Base-by-base conservation (phyloP, 2,329 filamentous ascomycete genomes). In the Dothideomycetidae sp. region DNA sequence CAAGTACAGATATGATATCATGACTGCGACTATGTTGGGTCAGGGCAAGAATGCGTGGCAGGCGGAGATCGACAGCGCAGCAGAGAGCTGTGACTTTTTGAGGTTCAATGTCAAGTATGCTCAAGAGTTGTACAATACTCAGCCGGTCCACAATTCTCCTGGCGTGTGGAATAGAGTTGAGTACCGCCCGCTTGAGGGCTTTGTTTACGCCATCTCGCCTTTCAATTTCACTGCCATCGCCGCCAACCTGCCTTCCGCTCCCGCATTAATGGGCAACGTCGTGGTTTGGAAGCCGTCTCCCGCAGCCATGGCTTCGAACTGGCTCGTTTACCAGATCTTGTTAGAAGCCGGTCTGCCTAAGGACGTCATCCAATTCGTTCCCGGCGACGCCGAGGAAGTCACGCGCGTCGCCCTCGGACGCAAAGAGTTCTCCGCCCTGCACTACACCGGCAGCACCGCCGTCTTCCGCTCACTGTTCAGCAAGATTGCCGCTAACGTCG, bases 11-110 rank as follows among this genome's bases (percentile, higher is more conserved):
- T 94, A 93, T 62, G 84, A 94, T 40, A 74, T 98, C 50, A 93
- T 96, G 81, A 88, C 90, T 5, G 75, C 84, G 31, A 94, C 90
- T 10, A 93, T 96, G 75, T 68, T 93, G 19, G 90, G 88, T 43
- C 88, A 98, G 63, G 88, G 90, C 52, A 96, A 96, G 73, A 96
- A 94, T 58, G 84, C 83, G 33, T 96, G 85, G 85, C 88, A 98
- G 62, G 88, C 90, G n/a, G 88, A 98, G 69, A 96, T 96, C 46
- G 88, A 96, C 59, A 73, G 86, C 28, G 88, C 88, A 12, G 88
- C 88, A 5, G 90, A 98, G 68, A 63, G 93, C 50, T 79, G 75
- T 49, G 88, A 98, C 58, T 96, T 96, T 62, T 66, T 96, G 56
- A 75, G 85, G 31, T 93, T 94, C 67, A 90, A 90, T 54, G 88